These are phyloP conservation scores for Chrysoporthe cubensis DNA, from an alignment of 2,329 filamentous ascomycete genomes.

Conservation along the genomic window DNA sequence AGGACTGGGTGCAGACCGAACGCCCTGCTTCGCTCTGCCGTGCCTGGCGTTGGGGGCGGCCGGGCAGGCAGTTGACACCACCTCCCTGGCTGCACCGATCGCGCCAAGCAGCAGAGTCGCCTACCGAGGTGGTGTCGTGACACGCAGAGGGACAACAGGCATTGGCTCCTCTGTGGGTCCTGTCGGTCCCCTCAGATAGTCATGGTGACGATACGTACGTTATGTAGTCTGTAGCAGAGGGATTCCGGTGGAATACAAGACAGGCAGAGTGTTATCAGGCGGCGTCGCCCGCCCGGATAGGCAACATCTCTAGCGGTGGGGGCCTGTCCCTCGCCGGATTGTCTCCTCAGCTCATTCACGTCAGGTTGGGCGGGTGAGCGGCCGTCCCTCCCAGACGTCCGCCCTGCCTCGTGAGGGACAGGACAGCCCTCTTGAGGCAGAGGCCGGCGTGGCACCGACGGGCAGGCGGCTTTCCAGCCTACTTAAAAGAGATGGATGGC, in stretches of 20 bases:
- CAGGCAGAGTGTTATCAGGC: constrained; percentile 1
- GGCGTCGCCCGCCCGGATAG: constrained; percentile 6
- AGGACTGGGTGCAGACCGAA: background rate
- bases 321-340: background rate
- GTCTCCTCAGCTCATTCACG: background rate
- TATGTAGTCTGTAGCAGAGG: background rate
- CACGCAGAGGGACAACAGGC: constrained; percentile 1
- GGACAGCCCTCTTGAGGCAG: constrained; percentile 9
- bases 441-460: constrained; percentile 7
- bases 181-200: background rate
- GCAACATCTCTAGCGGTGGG: constrained; percentile 10
- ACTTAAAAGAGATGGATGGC: background rate
- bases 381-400: background rate
- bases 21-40: background rate
- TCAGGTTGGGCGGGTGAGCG: background rate
- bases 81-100: background rate
- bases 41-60: background rate
- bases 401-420: background rate
- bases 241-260: background rate
- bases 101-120: background rate
- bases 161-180: background rate
- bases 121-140: background rate
- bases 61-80: constrained; percentile 5
- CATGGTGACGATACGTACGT: background rate
- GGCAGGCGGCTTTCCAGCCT: too few relatives aligned